Conservation (phyloP, 176 grass and related monocot genomes). For the Phoenix roebelenii region DNA sequence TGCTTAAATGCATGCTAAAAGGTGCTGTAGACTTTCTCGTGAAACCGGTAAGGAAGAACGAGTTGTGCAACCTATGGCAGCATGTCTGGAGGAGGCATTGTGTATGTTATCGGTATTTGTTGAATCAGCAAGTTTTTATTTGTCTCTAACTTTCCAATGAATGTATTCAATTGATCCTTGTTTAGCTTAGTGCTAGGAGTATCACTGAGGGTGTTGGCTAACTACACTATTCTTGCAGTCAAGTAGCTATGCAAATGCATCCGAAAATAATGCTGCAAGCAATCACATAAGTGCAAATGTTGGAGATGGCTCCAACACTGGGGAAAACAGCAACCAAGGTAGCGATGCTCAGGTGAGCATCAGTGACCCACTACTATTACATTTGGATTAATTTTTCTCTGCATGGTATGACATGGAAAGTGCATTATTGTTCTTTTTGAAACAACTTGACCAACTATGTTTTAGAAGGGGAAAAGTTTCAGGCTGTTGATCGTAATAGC, state of each 20-base stretch:
- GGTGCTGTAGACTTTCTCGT: slow-evolving; percentile 91
- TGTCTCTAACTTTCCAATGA: too few relatives aligned
- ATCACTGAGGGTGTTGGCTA: too few relatives aligned
- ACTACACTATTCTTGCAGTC: slow-evolving; percentile 33
- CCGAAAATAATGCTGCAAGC: slow-evolving; percentile 66
- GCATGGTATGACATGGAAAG: too few relatives aligned
- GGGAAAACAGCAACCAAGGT: slow-evolving; percentile 46
- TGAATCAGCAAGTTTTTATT: not conserved
- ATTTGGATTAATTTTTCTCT: too few relatives aligned
- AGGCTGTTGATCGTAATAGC: too few relatives aligned
- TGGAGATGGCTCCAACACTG: slow-evolving; percentile 45
- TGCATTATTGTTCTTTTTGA: too few relatives aligned
- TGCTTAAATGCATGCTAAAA: slow-evolving; percentile 95
- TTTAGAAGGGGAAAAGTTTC: not conserved
- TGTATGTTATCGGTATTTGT: slow-evolving; percentile 43
- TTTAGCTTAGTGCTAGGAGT: too few relatives aligned
- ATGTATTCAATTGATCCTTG: too few relatives aligned
- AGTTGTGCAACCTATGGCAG: slow-evolving; percentile 90
- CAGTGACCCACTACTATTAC: too few relatives aligned
- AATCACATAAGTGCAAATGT: slow-evolving; percentile 65
- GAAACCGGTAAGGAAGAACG: slow-evolving; percentile 91
- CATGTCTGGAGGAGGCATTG: slow-evolving; percentile 93
- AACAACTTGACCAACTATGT: not conserved
- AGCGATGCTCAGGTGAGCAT: slow-evolving; percentile 70
- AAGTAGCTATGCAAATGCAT: slow-evolving; percentile 56